Evolutionary conservation across 495 filamentous ascomycete species (phyloP).

Genomic region (Neurospora tetraspora): DNA sequence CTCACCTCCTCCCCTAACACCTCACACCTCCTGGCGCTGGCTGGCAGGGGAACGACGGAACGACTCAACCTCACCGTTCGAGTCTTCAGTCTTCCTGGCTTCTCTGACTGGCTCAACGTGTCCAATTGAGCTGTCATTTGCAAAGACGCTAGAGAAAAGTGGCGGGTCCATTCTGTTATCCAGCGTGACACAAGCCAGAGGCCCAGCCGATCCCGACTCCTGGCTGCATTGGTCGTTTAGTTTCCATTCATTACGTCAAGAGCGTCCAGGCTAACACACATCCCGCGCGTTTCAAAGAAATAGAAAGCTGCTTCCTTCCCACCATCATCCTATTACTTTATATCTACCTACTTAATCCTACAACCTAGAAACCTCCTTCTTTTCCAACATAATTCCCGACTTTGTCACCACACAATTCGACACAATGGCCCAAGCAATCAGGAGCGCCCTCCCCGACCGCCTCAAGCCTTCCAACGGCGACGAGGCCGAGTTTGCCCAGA

Average conservation of each 20-base stretch:
- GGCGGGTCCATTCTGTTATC: background rate
- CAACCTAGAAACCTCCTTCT: background rate
- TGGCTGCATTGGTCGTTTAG: background rate
- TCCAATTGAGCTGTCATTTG: background rate
- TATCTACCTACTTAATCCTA: background rate
- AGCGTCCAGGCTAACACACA: background rate
- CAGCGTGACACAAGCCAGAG: background rate
- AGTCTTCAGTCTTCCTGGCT: background rate
- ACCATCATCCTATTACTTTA: background rate
- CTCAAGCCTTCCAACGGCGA: slow-evolving; percentile 53
- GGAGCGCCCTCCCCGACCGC: slow-evolving; percentile 67
- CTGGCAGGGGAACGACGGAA: background rate
- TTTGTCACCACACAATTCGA: background rate
- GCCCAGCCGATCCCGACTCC: background rate
- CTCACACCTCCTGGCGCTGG: background rate
- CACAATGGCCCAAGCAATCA: slow-evolving; percentile 59
- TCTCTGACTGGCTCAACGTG: background rate
- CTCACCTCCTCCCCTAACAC: background rate
- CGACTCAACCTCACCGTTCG: background rate
- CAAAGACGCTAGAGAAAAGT: background rate
- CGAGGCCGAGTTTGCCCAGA: slow-evolving; percentile 46
- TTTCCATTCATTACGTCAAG: background rate
- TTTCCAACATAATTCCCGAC: background rate
- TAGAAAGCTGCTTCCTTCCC: background rate
- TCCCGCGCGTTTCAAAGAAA: background rate